Conservation (phyloP, 1,139 yeast genomes). For the Arxiozyma slooffiae region DNA sequence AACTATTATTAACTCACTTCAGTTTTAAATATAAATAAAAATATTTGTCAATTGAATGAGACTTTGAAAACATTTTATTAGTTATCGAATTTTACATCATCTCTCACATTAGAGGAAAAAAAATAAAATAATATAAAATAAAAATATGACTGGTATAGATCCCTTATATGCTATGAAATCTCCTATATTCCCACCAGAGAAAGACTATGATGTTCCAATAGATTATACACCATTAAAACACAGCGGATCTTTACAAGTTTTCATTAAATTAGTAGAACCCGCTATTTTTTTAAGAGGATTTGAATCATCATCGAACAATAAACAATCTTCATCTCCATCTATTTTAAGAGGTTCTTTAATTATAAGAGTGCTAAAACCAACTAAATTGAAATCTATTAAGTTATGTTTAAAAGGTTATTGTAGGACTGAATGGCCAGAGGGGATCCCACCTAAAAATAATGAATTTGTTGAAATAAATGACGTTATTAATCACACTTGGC, state of each 20-base stretch:
- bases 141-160: constrained; percentile 8
- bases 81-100: neutral
- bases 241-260: constrained; percentile 30
- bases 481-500: constrained; percentile 83
- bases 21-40: no score
- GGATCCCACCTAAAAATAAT: constrained; percentile 80
- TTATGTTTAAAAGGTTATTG: constrained; percentile 62
- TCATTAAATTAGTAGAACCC: constrained; percentile 56
- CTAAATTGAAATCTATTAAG: constrained; percentile 58
- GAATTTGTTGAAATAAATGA: constrained; percentile 57
- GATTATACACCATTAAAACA: constrained; percentile 31
- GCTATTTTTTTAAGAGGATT: constrained; percentile 76
- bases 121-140: no score
- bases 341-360: constrained; percentile 74
- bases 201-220: constrained; percentile 27
- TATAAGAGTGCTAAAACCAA: constrained; percentile 60
- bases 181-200: constrained; percentile 33
- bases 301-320: constrained; percentile 19
- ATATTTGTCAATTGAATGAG: neutral
- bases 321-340: constrained; percentile 42
- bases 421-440: constrained; percentile 97
- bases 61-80: no score
- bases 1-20: neutral
- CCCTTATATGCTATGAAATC: constrained; percentile 17
- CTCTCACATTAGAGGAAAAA: no score